A percentile compares a stretch with the other conserved stretches of the same genome.
Conservation (phyloP, 495 filamentous ascomycete species). For the Penicillium paradoxum region DNA sequence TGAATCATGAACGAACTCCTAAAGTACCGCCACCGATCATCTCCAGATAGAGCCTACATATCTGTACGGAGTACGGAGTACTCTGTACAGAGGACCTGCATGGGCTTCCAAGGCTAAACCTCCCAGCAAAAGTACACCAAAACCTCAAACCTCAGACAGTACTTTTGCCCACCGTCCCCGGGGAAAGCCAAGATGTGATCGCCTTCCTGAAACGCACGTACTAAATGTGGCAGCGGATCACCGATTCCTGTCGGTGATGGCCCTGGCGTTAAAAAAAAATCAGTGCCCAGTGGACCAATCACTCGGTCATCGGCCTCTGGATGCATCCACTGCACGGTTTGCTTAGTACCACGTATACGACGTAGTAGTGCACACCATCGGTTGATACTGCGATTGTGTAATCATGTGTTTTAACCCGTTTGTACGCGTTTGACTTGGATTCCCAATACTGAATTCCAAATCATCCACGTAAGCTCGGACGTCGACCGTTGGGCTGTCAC, state of each 20-base stretch:
- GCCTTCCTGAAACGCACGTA: conserved; percentile 5
- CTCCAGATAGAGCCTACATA: too few species aligned
- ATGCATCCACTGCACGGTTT: background rate
- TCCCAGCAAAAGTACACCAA: conserved; percentile 5
- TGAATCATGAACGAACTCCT: background rate
- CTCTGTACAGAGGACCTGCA: background rate
- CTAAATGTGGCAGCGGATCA: conserved; percentile 17
- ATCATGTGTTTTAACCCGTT: background rate
- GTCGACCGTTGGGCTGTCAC: background rate
- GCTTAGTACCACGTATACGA: background rate
- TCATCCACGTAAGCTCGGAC: background rate
- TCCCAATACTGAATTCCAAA: conserved; percentile 6
- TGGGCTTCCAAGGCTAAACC: background rate
- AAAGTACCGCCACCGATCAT: conserved; percentile 6
- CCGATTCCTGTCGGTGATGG: conserved; percentile 6
- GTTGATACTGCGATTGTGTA: background rate
- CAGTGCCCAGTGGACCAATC: conserved; percentile 10
- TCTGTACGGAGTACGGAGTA: too few species aligned
- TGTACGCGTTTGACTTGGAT: background rate
- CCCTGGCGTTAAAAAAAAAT: background rate
- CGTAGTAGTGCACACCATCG: background rate
- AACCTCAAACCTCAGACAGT: background rate
- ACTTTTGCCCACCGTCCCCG: conserved; percentile 11
- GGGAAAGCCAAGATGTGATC: conserved; percentile 4
- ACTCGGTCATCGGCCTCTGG: background rate